Base-by-base conservation (phyloP, 768 basidiomycete genomes). In the Suillus fuscotomentosus region DNA sequence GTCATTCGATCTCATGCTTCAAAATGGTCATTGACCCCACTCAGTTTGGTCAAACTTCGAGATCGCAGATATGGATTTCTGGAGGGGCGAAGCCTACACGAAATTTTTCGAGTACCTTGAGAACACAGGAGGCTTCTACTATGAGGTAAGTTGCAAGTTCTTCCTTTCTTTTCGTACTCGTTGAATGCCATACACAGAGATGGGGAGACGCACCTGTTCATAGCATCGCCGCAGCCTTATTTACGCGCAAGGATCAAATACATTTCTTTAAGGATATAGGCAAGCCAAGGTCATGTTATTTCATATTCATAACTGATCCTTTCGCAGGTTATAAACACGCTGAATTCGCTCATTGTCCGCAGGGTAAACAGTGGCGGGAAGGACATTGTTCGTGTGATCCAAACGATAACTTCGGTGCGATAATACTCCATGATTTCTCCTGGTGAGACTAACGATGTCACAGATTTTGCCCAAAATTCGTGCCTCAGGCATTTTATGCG, bases 171-270 rank as follows among this genome's bases (percentile, higher is more conserved):
- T 17, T 22, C 41, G 41, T 11, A n/a, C 22, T 75, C 60, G 66
- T 51, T 34, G 43, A 51, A 27, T 1, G 9, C 48, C 13, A 24
- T 15, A 24, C 56, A 34, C 67, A 93, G 86, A 88, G 94, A 41
- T 95, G 94, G 94, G 97, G 97, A 59, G 96, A 97, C 78, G 97
- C 97, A n/a, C 88, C 88, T 11, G 86, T 95, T 9, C 93, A 95
- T 72, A 92, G 89, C 61, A 95, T 98, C 64, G 97, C 92, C 42
- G 95, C 91, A 1, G 90, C 96, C 0, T 80, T 99, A 10, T 92
- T 98, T 68, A 90, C 94, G 0, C 84, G 83, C 73, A 95, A 92
- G 73, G 90, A 94, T 20, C 91, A 94, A 76, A 88, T 98, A 50
- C 93, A 97, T 75, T 99, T 94, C 80, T 98, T 98, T 82, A 86